These are phyloP conservation scores for Talaromyces liani DNA, from an alignment of 495 filamentous ascomycete species.

Conservation along the genomic window DNA sequence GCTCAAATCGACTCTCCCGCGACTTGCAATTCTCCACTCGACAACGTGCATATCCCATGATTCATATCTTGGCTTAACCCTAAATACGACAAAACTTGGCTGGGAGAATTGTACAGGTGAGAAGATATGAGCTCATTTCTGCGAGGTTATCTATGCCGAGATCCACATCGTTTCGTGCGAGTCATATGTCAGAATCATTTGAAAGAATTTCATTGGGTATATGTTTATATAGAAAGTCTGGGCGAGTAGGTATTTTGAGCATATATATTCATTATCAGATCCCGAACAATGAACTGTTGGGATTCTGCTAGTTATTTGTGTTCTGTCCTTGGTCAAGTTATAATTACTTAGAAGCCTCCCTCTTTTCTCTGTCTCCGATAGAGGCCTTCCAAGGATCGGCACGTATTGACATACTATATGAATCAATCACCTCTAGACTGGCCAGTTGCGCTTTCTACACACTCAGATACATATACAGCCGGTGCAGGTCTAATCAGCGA, in stretches of 20 bases:
- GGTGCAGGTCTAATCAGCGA: neutral
- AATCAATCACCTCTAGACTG: slow-evolving; percentile 11
- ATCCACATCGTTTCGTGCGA: no score
- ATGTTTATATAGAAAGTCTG: no score
- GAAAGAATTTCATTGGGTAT: no score
- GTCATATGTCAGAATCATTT: no score
- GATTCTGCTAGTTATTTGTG: neutral
- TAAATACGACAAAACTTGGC: no score
- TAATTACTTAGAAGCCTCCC: neutral
- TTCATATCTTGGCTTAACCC: neutral
- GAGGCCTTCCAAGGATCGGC: neutral
- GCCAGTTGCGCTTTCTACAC: neutral
- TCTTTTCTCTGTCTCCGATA: neutral
- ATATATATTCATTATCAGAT: neutral
- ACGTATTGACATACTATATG: neutral
- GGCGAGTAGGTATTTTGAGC: neutral
- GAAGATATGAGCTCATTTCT: neutral
- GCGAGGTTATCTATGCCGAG: neutral
- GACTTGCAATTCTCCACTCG: neutral
- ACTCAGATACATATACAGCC: neutral
- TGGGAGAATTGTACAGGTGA: neutral
- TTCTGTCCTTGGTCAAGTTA: neutral
- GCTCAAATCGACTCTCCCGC: slow-evolving; percentile 3
- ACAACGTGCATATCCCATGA: neutral
- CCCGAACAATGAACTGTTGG: neutral